Conservation (phyloP, 2,329 filamentous ascomycete species). For the Xylariaceae sp. region DNA sequence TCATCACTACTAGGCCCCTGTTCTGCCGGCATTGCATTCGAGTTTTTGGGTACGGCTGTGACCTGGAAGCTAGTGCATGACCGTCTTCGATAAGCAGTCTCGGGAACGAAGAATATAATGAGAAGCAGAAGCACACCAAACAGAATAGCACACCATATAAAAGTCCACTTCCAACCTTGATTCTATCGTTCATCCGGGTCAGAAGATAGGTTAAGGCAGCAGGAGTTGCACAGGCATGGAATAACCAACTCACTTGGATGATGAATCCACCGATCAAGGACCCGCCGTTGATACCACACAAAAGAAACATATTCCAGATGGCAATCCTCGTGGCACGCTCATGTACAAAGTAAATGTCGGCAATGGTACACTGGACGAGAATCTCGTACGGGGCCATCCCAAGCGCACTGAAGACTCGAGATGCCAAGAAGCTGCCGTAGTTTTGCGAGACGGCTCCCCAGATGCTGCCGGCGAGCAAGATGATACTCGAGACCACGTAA, state of each 20-base stretch:
- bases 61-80: constrained; percentile 21
- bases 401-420: constrained; percentile 42
- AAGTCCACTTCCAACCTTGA: constrained; percentile 41
- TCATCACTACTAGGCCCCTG: constrained; percentile 12
- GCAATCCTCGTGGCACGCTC: constrained; percentile 41
- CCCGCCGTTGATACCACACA: constrained; percentile 38
- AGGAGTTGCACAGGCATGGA: background rate
- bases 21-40: constrained; percentile 23
- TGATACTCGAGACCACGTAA: constrained; percentile 42
- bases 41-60: constrained; percentile 9
- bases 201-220: constrained; percentile 6
- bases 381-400: constrained; percentile 49
- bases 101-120: constrained; percentile 45
- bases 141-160: constrained; percentile 44
- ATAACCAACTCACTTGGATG: constrained; percentile 28
- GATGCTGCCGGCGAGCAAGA: constrained; percentile 44
- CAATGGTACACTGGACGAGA: constrained; percentile 47
- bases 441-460: constrained; percentile 42
- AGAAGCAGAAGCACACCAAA: constrained; percentile 40
- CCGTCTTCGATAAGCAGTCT: constrained; percentile 43
- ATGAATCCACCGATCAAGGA: constrained; percentile 39
- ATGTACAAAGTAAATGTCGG: constrained; percentile 43
- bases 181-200: constrained; percentile 16
- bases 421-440: constrained; percentile 43
- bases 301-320: constrained; percentile 38